phyloP scores from a whole-genome alignment of 23 red algal species.

The Gracilaria gracilis region DNA sequence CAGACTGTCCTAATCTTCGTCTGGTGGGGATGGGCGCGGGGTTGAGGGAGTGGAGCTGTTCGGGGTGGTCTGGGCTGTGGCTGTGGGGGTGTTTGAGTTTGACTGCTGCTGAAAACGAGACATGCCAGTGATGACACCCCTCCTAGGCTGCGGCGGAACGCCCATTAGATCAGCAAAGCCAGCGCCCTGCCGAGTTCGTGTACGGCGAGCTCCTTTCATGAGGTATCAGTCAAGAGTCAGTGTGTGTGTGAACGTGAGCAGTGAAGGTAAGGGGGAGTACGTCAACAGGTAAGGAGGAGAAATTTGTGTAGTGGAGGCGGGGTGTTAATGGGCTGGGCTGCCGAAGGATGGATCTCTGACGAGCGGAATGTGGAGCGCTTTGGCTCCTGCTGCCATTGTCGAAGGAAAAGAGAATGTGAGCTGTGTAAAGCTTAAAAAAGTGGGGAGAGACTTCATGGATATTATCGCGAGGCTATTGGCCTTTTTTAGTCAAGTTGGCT shows the following conservation, averaged over 20 bases:
- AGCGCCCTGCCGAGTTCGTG: constrained; percentile 21
- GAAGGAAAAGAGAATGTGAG: not conserved
- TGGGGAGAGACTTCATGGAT: not conserved
- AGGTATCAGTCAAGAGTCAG: constrained; percentile 26
- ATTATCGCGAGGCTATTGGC: not conserved
- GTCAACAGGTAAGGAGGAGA: not conserved
- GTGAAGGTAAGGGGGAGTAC: not conserved
- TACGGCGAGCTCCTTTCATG: constrained; percentile 72
- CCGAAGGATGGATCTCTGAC: not conserved
- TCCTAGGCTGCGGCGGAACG: not conserved
- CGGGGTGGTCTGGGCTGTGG: constrained; percentile 14
- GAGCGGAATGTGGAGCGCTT: not conserved
- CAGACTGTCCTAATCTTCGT: constrained; percentile 53
- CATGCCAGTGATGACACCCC: constrained; percentile 53
- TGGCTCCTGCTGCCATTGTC: not conserved
- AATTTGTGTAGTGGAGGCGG: not conserved
- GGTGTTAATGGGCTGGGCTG: not conserved
- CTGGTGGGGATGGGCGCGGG: constrained; percentile 24
- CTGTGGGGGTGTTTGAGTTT: constrained; percentile 1
- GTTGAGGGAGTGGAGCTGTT: constrained; percentile 33
- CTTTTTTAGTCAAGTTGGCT: not conserved
- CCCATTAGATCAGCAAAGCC: constrained; percentile 63
- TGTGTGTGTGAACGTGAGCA: not conserved
- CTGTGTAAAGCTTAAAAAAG: not conserved
- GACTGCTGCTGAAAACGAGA: constrained; percentile 25